These are phyloP conservation scores for Choanephora cucurbitarum DNA, from an alignment of 371 early-diverging fungal species.

Conservation along the genomic window DNA sequence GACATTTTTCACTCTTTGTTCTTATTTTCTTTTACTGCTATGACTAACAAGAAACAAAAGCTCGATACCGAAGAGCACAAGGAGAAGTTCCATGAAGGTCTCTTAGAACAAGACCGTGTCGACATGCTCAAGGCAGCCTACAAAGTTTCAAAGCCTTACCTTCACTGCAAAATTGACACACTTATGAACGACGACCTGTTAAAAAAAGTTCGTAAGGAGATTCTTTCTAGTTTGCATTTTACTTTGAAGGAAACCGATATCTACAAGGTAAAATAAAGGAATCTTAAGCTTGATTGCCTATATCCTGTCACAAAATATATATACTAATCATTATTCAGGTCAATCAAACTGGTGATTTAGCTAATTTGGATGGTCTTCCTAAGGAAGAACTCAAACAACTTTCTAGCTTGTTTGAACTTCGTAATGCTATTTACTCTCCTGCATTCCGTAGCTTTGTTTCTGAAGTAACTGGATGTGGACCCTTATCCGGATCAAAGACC, in stretches of 20 bases:
- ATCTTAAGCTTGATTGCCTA: no score
- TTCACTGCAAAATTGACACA: conserved; percentile 62
- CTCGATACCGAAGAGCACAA: conserved; percentile 12
- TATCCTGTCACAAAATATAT: no score
- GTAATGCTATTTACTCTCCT: conserved; percentile 71
- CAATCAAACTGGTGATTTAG: conserved; percentile 78
- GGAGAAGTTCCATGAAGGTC: conserved; percentile 33
- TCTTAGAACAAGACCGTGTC: conserved; percentile 24
- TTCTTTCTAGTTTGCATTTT: conserved; percentile 60
- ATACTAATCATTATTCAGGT: conserved; percentile 28
- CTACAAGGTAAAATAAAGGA: conserved; percentile 53
- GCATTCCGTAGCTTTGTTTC: conserved; percentile 70
- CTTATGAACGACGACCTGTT: conserved; percentile 65
- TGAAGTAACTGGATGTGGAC: conserved; percentile 68
- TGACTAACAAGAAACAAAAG: conserved; percentile 22
- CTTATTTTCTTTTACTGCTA: conserved; percentile 4
- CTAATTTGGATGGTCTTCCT: conserved; percentile 78
- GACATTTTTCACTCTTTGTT: conserved; percentile 11
- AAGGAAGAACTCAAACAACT: conserved; percentile 53
- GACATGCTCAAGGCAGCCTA: conserved; percentile 32
- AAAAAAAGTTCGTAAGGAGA: conserved; percentile 63
- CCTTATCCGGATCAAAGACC: conserved; percentile 59
- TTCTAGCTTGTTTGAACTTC: conserved; percentile 54
- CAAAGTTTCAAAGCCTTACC: conserved; percentile 61
- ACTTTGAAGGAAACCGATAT: conserved; percentile 84